Conservation (phyloP, 768 basidiomycete genomes). For the Pilatotrama ljubarskyi region DNA sequence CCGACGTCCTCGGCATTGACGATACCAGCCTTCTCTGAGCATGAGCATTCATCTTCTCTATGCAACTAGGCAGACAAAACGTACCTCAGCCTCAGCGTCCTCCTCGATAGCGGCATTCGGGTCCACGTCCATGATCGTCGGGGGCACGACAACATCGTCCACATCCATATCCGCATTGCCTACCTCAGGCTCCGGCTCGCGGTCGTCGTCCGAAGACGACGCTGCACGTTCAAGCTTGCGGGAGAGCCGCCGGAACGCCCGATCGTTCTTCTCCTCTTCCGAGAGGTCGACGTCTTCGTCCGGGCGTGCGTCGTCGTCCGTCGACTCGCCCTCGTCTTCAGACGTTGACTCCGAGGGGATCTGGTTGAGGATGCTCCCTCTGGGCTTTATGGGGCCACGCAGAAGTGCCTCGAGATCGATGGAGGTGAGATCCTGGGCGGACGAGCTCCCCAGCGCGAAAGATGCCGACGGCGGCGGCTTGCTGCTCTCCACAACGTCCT, state of each 20-base stretch:
- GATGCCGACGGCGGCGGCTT: not conserved
- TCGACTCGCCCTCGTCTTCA: constrained; percentile 35
- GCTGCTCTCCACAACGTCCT: too few relatives aligned
- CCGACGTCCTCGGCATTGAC: not conserved
- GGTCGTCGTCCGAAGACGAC: constrained; percentile 34
- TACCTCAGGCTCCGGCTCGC: constrained; percentile 17
- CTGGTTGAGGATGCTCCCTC: constrained; percentile 31
- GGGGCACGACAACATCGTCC: constrained; percentile 29
- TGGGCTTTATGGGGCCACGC: constrained; percentile 38
- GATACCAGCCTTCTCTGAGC: not conserved
- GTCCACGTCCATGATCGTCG: constrained; percentile 33
- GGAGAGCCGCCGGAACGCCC: constrained; percentile 31
- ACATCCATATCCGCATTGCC: not conserved
- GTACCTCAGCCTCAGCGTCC: constrained; percentile 32
- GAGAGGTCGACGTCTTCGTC: constrained; percentile 41
- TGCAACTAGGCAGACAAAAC: not conserved
- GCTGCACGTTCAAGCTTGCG: constrained; percentile 33
- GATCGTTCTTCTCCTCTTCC: constrained; percentile 38
- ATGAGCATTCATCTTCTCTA: not conserved
- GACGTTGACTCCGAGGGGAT: constrained; percentile 32
- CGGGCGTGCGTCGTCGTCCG: constrained; percentile 31
- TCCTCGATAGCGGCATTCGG: constrained; percentile 36
- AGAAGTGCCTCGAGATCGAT: constrained; percentile 43
- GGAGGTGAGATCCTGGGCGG: constrained; percentile 11
- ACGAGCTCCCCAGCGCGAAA: not conserved